Evolutionary conservation across 164 flowering plant genomes (phyloP).

Genomic region (Pachysandra terminalis): DNA sequence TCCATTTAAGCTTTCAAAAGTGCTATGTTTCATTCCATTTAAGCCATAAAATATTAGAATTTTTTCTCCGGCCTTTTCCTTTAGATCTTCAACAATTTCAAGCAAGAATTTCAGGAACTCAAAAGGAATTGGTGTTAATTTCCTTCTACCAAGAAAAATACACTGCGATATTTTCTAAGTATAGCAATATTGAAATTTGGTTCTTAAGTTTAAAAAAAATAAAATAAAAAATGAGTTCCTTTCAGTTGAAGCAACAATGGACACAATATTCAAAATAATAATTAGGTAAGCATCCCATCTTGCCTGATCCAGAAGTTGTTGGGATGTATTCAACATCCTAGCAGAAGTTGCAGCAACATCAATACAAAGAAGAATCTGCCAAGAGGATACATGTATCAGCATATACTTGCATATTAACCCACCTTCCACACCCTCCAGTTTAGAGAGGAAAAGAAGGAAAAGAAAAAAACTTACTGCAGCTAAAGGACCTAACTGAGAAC

Average conservation of each 20-base stretch:
- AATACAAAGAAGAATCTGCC: conserved; percentile 87
- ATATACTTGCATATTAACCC: conserved; percentile 2
- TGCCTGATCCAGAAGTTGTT: conserved; percentile 89
- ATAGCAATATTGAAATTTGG: background rate
- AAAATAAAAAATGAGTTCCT: background rate
- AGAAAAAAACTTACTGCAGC: conserved; percentile 56
- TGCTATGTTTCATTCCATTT: no score
- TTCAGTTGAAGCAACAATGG: background rate
- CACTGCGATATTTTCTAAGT: no score
- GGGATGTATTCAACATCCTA: conserved; percentile 54
- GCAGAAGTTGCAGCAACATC: conserved; percentile 91
- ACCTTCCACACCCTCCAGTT: background rate
- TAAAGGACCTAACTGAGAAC: conserved; percentile 84
- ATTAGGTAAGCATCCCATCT: conserved; percentile 13
- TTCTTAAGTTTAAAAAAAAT: background rate
- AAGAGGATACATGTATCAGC: conserved; percentile 4
- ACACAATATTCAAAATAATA: background rate
- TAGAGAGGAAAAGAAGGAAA: background rate
- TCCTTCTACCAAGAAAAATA: background rate
- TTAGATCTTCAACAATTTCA: background rate
- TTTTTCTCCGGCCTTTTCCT: background rate
- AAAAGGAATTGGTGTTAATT: background rate
- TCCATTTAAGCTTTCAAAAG: no score
- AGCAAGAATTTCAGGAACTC: background rate
- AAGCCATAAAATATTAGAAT: background rate